A percentile compares a stretch with the other conserved stretches of the same genome.
phyloP scores from a whole-genome alignment of 2,329 filamentous ascomycete species.

The Fusarium sambucinum region DNA sequence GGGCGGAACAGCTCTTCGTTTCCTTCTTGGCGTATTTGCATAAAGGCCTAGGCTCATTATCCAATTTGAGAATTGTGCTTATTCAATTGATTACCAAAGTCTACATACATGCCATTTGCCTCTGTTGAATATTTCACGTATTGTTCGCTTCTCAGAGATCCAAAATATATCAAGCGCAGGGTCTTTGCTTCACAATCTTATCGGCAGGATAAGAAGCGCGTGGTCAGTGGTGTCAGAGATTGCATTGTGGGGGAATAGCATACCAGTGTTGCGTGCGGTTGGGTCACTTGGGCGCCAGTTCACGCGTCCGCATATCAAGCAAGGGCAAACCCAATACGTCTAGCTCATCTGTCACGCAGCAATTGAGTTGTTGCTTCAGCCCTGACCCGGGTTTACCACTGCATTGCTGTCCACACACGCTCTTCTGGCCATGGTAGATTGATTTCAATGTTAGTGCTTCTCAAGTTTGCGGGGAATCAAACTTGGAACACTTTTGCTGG shows the following conservation, averaged over 20 bases:
- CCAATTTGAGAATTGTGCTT: conserved; percentile 2
- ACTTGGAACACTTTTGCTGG: conserved; percentile 13
- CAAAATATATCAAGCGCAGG: not conserved
- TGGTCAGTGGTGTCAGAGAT: conserved; percentile 26
- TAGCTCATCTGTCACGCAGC: conserved; percentile 42
- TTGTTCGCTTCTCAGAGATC: not conserved
- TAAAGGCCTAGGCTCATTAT: conserved; percentile 8
- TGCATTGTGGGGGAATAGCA: conserved; percentile 30
- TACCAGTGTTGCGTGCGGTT: conserved; percentile 29
- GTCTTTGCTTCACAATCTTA: conserved; percentile 6
- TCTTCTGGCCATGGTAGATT: conserved; percentile 23
- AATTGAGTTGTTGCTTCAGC: conserved; percentile 39
- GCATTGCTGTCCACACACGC: conserved; percentile 23
- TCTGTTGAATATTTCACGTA: not conserved
- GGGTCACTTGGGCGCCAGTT: conserved; percentile 39
- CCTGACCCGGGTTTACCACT: conserved; percentile 43
- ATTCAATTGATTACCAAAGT: not conserved
- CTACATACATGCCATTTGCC: not conserved
- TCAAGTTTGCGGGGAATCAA: conserved; percentile 32
- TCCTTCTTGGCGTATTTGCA: conserved; percentile 44
- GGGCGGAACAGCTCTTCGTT: conserved; percentile 42
- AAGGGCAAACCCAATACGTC: conserved; percentile 22
- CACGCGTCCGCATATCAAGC: conserved; percentile 32
- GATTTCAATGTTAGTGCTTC: conserved; percentile 17
- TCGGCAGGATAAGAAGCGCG: conserved; percentile 15